These are phyloP conservation scores for Chalciporus chontae DNA, from an alignment of 768 basidiomycete genomes.

Conservation along the genomic window DNA sequence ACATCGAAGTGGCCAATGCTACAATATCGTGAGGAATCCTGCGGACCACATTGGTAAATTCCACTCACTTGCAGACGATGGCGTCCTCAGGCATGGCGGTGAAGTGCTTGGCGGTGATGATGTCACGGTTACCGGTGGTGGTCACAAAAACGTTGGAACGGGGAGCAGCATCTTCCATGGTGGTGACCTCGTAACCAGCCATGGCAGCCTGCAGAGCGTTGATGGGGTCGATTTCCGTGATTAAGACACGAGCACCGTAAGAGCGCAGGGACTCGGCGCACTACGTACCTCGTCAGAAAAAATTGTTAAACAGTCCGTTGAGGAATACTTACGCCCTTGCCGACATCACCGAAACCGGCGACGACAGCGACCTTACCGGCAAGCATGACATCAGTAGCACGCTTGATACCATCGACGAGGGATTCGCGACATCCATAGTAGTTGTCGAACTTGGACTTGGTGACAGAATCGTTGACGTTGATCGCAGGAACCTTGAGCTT, in stretches of 20 bases:
- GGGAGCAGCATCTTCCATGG: conserved; percentile 95
- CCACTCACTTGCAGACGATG: conserved; percentile 92
- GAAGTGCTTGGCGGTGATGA: conserved; percentile 92
- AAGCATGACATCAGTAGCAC: conserved; percentile 99
- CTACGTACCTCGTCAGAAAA: conserved; percentile 36
- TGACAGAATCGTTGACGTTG: conserved; percentile 99
- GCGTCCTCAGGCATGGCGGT: conserved; percentile 95
- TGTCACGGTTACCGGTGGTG: conserved; percentile 98
- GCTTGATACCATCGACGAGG: conserved; percentile 99
- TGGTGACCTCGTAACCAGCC: conserved; percentile 98
- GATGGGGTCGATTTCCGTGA: conserved; percentile 99
- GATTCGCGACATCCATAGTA: conserved; percentile 99
- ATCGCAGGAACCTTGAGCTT: conserved; percentile 97
- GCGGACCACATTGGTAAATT: background rate
- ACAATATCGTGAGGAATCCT: conserved; percentile 8
- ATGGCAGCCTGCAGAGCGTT: conserved; percentile 99
- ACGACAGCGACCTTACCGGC: conserved; percentile 99
- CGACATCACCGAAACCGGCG: conserved; percentile 98
- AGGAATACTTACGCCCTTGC: conserved; percentile 82
- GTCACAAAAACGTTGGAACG: conserved; percentile 93
- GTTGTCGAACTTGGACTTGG: conserved; percentile 99
- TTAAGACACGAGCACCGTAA: conserved; percentile 94
- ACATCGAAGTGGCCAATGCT: conserved; percentile 87
- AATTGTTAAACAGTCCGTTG: background rate
- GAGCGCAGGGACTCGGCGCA: conserved; percentile 96